Evolutionary conservation across 2,329 filamentous ascomycete genomes (phyloP), one percentile per base, ranked within the genome.

Genomic region (Penicillium sp.): DNA sequence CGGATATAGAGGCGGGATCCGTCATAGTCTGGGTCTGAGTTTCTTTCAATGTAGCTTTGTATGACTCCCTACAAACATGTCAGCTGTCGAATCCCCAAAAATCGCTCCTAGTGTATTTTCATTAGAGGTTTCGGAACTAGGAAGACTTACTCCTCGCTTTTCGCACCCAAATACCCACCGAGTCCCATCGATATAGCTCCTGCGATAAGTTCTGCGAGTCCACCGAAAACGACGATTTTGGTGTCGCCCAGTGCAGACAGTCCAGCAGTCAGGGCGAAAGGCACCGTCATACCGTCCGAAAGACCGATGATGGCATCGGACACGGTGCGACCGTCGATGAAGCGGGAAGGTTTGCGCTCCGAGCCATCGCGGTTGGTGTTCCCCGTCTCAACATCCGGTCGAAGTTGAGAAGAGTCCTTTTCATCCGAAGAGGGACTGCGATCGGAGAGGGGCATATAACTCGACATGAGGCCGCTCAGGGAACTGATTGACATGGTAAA

Each of bases 121-220:
- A 7, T 28, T 8, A 5, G 8, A 14, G 33, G 26, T 11, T 8
- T 9, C 1, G 14, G 10, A 31, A 5, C 1, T 16, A 9, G 10
- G 14, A 1, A 38, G 26, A 62, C 68, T 61, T 59, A 75, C 70
- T 72, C 69, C 65, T 77, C 75, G 25, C 72, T 76, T 59, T 75
- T 72, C 9, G 85, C 86, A 9, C 87, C 88, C 1, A 91, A 78
- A 69, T 88, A 91, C 7, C 86, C 88, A 25, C 88, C 88, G 6
- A 91, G 77, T 1, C 88, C 88, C 89, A 91, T 91, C 51, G 83
- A 88, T 62, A 91, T 90, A 62, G 86, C 85, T 17, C 89, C 88
- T 0, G 87, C 86, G 68, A 89, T 88, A 46, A 91, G 80, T 76
- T 91, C 88, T 5, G 88, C 88, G 30, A 90, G 77, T 7, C 88